Conservation (phyloP, 2,329 filamentous ascomycete genomes). For the Nothophoma quercina region DNA sequence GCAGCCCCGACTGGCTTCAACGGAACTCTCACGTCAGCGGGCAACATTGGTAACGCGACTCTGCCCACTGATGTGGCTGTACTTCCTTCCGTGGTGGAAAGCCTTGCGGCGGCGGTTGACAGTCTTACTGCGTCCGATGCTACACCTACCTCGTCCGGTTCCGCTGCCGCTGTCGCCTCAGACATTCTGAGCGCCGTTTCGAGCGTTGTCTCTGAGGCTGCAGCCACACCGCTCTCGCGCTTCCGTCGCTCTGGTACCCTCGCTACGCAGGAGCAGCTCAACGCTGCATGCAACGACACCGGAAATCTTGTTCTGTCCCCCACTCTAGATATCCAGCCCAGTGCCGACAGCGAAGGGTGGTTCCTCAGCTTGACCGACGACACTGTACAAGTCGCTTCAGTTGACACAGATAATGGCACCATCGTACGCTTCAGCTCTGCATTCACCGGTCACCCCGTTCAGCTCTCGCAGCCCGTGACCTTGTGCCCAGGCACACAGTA, state of each 20-base stretch:
- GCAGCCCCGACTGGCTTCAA: slow-evolving; percentile 1
- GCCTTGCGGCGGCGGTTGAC: not conserved
- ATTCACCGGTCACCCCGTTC: slow-evolving; percentile 26
- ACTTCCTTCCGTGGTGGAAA: not conserved
- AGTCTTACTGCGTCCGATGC: not conserved
- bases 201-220: slow-evolving; percentile 8
- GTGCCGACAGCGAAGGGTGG: slow-evolving; percentile 32
- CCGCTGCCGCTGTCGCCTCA: slow-evolving; percentile 1
- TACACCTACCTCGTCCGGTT: not conserved
- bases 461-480: slow-evolving; percentile 35
- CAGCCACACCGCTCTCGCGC: not conserved
- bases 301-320: slow-evolving; percentile 39
- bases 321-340: slow-evolving; percentile 27
- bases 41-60: not conserved
- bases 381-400: slow-evolving; percentile 27
- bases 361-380: slow-evolving; percentile 23
- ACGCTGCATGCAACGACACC: slow-evolving; percentile 32
- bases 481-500: slow-evolving; percentile 39
- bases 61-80: not conserved
- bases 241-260: slow-evolving; percentile 25
- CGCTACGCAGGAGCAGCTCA: slow-evolving; percentile 36
- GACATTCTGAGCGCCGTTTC: slow-evolving; percentile 8
- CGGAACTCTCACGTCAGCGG: slow-evolving; percentile 2
- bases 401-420: slow-evolving; percentile 16
- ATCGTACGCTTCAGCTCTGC: slow-evolving; percentile 35